phyloP scores from a whole-genome alignment of 2,329 filamentous ascomycete species.

The Claviceps capensis region DNA sequence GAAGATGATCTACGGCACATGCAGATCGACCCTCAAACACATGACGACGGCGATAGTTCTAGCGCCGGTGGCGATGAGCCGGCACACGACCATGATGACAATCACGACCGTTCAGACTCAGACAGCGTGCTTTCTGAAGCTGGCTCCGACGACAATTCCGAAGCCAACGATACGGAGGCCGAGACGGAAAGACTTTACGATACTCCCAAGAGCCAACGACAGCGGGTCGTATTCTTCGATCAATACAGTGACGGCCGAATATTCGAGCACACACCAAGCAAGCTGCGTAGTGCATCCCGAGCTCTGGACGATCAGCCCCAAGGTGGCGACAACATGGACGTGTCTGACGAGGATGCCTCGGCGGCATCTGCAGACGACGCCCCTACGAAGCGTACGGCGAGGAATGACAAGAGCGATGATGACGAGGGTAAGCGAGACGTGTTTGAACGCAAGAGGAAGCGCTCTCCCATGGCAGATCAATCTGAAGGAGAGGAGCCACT shows the following conservation, averaged over 20 bases:
- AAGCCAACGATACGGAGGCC: conserved; percentile 61
- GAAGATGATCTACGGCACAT: conserved; percentile 53
- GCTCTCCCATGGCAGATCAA: conserved; percentile 29
- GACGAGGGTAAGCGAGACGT: conserved; percentile 20
- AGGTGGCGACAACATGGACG: conserved; percentile 25
- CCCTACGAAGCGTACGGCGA: conserved; percentile 19
- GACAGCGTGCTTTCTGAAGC: conserved; percentile 44
- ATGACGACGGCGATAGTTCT: conserved; percentile 16
- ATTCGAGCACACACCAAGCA: conserved; percentile 61
- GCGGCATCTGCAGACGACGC: conserved; percentile 23
- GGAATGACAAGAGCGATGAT: conserved; percentile 15
- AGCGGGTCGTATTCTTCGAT: conserved; percentile 46
- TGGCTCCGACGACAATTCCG: conserved; percentile 25
- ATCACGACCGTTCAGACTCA: conserved; percentile 26
- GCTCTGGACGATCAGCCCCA: conserved; percentile 18
- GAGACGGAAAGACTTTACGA: conserved; percentile 88
- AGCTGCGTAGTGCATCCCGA: conserved; percentile 42
- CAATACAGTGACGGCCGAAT: conserved; percentile 38
- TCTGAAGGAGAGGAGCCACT: conserved; percentile 33
- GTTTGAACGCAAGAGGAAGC: conserved; percentile 35
- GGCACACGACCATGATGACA: conserved; percentile 8
- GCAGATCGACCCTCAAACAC: conserved; percentile 25
- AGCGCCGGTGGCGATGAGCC: conserved; percentile 15
- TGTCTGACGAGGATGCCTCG: conserved; percentile 25
- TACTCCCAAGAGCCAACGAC: conserved; percentile 59